phyloP scores from a whole-genome alignment of 2,329 filamentous ascomycete genomes.

The Bipolaris zeicola region DNA sequence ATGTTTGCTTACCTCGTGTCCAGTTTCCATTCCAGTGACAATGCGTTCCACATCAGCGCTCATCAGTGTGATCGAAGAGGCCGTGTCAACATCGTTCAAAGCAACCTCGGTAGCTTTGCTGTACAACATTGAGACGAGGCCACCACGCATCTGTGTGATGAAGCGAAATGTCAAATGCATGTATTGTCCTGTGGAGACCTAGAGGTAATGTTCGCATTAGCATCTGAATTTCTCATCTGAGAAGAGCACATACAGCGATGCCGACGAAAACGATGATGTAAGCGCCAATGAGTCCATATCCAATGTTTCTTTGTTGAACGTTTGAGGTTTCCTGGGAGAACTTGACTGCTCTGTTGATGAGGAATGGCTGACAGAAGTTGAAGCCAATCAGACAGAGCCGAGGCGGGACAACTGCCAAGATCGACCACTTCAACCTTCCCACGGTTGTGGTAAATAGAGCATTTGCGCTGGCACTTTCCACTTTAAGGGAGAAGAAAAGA shows the following conservation, averaged over 20 bases:
- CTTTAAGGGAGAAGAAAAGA: constrained; percentile 10
- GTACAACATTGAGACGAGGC: constrained; percentile 46
- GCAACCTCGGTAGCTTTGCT: constrained; percentile 38
- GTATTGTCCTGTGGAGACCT: constrained; percentile 45
- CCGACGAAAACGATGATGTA: constrained; percentile 44
- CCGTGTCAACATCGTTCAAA: constrained; percentile 38
- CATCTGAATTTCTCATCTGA: neutral
- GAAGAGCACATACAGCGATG: constrained; percentile 35
- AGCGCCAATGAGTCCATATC: constrained; percentile 43
- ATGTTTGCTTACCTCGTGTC: constrained; percentile 31
- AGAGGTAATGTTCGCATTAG: constrained; percentile 13
- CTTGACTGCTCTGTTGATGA: constrained; percentile 40
- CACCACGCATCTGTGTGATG: constrained; percentile 45
- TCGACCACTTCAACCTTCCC: constrained; percentile 36
- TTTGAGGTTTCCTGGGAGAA: constrained; percentile 29
- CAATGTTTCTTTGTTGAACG: constrained; percentile 33
- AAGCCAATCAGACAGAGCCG: constrained; percentile 43
- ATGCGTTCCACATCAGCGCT: constrained; percentile 47
- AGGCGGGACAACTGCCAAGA: constrained; percentile 38
- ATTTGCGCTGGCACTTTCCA: constrained; percentile 22
- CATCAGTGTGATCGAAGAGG: constrained; percentile 45
- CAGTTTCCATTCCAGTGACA: constrained; percentile 41
- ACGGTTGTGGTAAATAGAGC: constrained; percentile 36
- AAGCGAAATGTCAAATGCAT: constrained; percentile 43
- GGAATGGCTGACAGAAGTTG: constrained; percentile 46